Evolutionary conservation across 345 rosid genomes (phyloP).

Genomic region (Salix exigua): DNA sequence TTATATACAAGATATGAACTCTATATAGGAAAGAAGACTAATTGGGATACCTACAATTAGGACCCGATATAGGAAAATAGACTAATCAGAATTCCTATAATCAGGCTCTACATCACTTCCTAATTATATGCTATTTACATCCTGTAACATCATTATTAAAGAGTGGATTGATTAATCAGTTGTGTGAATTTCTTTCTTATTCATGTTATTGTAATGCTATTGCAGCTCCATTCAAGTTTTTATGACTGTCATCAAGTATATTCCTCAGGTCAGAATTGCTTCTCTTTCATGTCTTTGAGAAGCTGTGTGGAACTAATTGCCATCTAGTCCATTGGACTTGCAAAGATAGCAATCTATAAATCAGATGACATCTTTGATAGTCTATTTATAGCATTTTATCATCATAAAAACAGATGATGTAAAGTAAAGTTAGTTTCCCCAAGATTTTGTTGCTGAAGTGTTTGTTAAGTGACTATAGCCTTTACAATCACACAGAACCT

Average conservation of each 20-base stretch:
- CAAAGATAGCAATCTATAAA: not conserved
- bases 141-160: too few relatives aligned
- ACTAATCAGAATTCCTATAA: too few relatives aligned
- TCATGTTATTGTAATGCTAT: not conserved
- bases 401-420: not conserved
- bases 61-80: too few relatives aligned
- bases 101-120: too few relatives aligned
- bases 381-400: not conserved
- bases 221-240: slow-evolving; percentile 82
- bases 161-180: not conserved
- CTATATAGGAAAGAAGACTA: too few relatives aligned
- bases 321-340: not conserved
- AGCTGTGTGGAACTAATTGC: not conserved
- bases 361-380: too few relatives aligned
- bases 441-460: too few relatives aligned
- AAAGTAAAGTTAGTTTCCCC: too few relatives aligned
- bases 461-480: too few relatives aligned
- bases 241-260: slow-evolving; percentile 81
- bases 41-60: too few relatives aligned
- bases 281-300: not conserved
- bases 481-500: not conserved
- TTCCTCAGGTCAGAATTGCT: slow-evolving; percentile 66
- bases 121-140: too few relatives aligned
- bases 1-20: too few relatives aligned
- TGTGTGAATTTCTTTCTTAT: not conserved